Evolutionary conservation across 2,329 filamentous ascomycete species (phyloP).

Genomic region (Aspergillus fischeri): DNA sequence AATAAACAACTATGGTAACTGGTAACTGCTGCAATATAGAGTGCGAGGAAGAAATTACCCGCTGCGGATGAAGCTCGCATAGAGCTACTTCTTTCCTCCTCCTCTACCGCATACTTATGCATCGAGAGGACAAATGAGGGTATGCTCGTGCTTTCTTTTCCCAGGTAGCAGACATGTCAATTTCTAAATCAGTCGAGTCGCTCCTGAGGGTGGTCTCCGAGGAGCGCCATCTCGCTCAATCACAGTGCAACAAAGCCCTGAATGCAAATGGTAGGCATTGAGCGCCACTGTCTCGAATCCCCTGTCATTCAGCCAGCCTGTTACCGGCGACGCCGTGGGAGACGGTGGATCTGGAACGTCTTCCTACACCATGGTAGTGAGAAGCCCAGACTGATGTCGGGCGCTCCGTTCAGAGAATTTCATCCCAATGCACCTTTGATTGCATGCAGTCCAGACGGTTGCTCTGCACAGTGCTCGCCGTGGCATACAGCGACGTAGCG

Average conservation of each 20-base stretch:
- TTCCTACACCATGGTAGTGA: not conserved
- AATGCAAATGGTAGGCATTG: not conserved
- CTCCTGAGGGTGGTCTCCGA: not conserved
- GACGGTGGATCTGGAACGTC: not conserved
- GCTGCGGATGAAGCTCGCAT: not conserved
- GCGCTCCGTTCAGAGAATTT: not conserved
- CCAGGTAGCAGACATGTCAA: not conserved
- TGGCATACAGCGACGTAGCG: not conserved
- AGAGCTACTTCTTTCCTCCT: not conserved
- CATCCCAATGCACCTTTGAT: not conserved
- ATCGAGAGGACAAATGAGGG: not conserved
- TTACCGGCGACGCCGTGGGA: not conserved
- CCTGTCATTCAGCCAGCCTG: not conserved
- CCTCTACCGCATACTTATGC: too few species aligned
- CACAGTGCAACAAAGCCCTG: not conserved
- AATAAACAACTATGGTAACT: not conserved
- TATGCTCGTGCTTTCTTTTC: not conserved
- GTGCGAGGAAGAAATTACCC: too few species aligned
- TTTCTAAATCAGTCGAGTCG: not conserved
- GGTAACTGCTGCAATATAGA: not conserved
- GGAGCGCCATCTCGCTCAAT: not conserved
- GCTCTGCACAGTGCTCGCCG: not conserved
- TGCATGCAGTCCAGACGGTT: not conserved
- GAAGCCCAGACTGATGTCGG: not conserved
- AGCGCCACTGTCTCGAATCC: not conserved